A percentile compares a stretch with the other conserved stretches of the same genome.
Conservation (phyloP, 805 yeast species). For the Metschnikowia henanensis region DNA sequence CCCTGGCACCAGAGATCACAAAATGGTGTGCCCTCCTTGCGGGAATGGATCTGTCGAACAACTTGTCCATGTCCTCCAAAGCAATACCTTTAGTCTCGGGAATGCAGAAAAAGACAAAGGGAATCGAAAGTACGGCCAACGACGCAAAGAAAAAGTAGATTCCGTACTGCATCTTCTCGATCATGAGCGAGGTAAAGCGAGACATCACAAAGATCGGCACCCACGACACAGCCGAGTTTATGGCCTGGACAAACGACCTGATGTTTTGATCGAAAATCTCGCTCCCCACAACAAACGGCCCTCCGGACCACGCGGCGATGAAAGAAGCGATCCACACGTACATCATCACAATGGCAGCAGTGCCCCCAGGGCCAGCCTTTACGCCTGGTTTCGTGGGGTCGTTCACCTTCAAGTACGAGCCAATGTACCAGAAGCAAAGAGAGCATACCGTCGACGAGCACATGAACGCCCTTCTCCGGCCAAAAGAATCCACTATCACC, state of each 20-base stretch:
- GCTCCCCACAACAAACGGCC: slow-evolving; percentile 41
- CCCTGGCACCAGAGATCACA: slow-evolving; percentile 20
- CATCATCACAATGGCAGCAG: slow-evolving; percentile 41
- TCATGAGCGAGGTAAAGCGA: slow-evolving; percentile 35
- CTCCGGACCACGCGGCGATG: slow-evolving; percentile 41
- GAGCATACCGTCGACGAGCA: slow-evolving; percentile 33
- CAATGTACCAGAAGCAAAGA: slow-evolving; percentile 41
- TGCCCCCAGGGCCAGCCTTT: slow-evolving; percentile 39
- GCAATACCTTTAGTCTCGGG: slow-evolving; percentile 42
- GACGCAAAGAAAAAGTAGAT: slow-evolving; percentile 39
- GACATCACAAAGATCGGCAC: slow-evolving; percentile 40
- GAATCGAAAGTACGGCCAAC: slow-evolving; percentile 33
- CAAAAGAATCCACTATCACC: slow-evolving; percentile 36
- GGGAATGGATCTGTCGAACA: slow-evolving; percentile 23
- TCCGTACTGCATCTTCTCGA: slow-evolving; percentile 35
- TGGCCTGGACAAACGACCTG: slow-evolving; percentile 40
- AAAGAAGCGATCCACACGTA: slow-evolving; percentile 43
- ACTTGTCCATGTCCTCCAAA: slow-evolving; percentile 31
- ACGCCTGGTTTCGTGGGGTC: slow-evolving; percentile 34
- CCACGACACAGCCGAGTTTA: slow-evolving; percentile 42
- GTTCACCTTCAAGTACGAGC: slow-evolving; percentile 34
- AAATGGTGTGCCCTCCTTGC: slow-evolving; percentile 24
- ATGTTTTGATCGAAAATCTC: slow-evolving; percentile 43
- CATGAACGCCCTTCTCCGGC: slow-evolving; percentile 38
- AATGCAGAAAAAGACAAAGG: slow-evolving; percentile 37